Conservation (phyloP, 441 rosid species). For the Populus hybrid region DNA sequence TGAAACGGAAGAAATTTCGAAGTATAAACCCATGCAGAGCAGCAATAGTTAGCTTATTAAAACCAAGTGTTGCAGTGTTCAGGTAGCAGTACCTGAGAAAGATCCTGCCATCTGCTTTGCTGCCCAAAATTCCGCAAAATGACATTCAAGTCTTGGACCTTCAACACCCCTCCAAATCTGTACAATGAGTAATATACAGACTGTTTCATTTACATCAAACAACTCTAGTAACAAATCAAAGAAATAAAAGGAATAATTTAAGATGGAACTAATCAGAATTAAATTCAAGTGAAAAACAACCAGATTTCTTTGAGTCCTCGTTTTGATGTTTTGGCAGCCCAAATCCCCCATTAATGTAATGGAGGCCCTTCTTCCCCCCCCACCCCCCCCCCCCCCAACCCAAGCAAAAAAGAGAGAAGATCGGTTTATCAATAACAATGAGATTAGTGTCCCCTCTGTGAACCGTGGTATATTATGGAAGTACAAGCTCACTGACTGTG, state of each 20-base stretch:
- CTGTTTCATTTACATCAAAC: not conserved
- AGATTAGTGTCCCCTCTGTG: not conserved
- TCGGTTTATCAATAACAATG: not conserved
- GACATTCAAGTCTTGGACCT: constrained; percentile 80
- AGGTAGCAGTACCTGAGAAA: constrained; percentile 53
- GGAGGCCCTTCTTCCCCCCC: not conserved
- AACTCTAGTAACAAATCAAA: not conserved
- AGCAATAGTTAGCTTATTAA: not conserved
- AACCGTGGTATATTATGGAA: not conserved
- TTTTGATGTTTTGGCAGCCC: not conserved
- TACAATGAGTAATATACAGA: not conserved
- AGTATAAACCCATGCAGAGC: not conserved
- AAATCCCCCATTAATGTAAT: not conserved
- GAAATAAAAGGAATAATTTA: not conserved
- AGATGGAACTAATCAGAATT: not conserved
- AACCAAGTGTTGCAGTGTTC: not conserved
- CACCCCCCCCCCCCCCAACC: not conserved
- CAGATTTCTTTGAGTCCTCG: not conserved
- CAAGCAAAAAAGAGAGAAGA: not conserved
- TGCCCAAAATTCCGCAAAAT: constrained; percentile 70
- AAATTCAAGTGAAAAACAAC: not conserved
- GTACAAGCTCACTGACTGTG: not conserved
- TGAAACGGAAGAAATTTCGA: not conserved
- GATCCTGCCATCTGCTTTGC: constrained; percentile 59
- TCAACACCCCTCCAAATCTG: constrained; percentile 54